Evolutionary conservation across 176 grass and related monocot genomes (phyloP), one percentile per base, ranked within the genome.

Genomic region (Aechmea fasciata): DNA sequence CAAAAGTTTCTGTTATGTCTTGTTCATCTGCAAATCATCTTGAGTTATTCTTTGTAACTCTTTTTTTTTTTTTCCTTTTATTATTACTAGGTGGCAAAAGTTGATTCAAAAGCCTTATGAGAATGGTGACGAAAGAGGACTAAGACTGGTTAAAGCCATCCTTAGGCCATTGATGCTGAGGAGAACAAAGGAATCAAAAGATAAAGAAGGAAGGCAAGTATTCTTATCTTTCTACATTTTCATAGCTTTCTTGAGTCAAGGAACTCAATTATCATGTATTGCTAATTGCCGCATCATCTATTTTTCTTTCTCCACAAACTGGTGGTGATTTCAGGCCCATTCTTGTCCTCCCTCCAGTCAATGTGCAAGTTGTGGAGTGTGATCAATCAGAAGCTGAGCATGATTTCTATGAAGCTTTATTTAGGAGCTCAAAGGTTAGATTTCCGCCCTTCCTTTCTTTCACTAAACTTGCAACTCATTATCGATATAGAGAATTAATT

Each of bases 171-270:
- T 96, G 59, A 91, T 91, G 92, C 78, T 96, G 23, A 84, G 92
- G 83, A 89, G 92, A 72, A 91, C 81, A 15, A 96, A 91, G 71
- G 92, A 96, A 61, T 91, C 92, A 68, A 96, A 87, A 82, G 92
- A 96, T 70, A 91, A 89, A 73, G 71, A 80, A 14, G 92, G 92
- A 87, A 86, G 82, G 92, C 91, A 79, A 13, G 78, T 76, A 66
- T 18, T 81, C 9, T 66, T 0, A 57, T 69, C 13, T 67, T 49
- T 52, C 72, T 59, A 9, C 54, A 17, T 18, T 59, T 18, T 59
- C 19, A 7, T 3, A 7, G 33, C 33, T 41, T 41, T 41, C 4
- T 41, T 41, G 33, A 7, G 33, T 41, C 13, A 49, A 48, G 15
- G 7, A 23, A 26, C 0, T 71, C 20, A 5, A 17, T 23, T 25